These are phyloP conservation scores for Solanum rostratum DNA, from an alignment of 257 asterid species.

Conservation along the genomic window DNA sequence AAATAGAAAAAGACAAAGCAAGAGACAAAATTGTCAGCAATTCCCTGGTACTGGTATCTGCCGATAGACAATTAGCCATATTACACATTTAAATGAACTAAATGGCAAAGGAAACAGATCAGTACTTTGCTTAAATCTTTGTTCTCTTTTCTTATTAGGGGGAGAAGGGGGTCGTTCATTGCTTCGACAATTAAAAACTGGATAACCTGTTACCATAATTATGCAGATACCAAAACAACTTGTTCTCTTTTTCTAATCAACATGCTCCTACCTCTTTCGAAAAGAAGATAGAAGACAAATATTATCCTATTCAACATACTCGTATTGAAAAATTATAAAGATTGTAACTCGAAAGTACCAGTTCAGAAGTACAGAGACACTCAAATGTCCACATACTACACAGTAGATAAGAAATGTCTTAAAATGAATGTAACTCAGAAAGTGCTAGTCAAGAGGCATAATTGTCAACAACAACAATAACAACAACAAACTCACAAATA, in stretches of 20 bases:
- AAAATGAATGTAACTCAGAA: neutral
- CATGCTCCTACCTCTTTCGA: neutral
- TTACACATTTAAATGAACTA: neutral
- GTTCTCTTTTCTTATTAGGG: neutral
- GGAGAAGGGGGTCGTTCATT: neutral
- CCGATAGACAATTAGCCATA: neutral
- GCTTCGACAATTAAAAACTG: neutral
- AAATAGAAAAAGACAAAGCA: constrained; percentile 8
- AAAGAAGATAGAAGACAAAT: neutral
- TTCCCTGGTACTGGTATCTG: neutral
- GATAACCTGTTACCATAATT: neutral
- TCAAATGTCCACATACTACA: neutral
- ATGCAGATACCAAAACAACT: neutral
- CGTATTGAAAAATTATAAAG: neutral
- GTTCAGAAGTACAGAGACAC: neutral
- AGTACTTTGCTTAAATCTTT: neutral
- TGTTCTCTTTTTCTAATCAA: neutral
- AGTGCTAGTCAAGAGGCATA: neutral
- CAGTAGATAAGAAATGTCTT: neutral
- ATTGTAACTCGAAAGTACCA: neutral
- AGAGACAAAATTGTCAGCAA: neutral
- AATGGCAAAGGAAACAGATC: neutral
- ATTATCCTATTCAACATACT: neutral
- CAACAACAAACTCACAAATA: too few relatives aligned
- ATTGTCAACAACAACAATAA: neutral